A percentile compares a stretch with the other conserved stretches of the same genome.
These are phyloP conservation scores for Trichoderma pleuroti DNA, from an alignment of 2,329 filamentous ascomycete genomes.

Conservation along the genomic window DNA sequence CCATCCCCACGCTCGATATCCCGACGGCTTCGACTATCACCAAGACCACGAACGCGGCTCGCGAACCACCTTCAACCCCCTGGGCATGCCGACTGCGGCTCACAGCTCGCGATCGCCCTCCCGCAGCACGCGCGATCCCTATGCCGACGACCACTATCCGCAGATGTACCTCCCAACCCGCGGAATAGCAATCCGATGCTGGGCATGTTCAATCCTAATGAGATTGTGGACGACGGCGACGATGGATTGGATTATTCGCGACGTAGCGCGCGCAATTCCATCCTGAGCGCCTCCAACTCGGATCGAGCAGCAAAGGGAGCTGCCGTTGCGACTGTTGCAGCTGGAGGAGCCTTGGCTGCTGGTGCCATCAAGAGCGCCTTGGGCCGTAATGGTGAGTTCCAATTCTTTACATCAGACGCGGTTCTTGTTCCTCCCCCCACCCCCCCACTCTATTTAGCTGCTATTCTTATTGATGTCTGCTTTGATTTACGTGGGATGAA, in stretches of 20 bases:
- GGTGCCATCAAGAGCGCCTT: conserved; percentile 32
- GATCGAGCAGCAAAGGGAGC: conserved; percentile 28
- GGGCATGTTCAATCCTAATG: conserved; percentile 68
- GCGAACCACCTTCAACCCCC: conserved; percentile 42
- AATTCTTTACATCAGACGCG: neutral
- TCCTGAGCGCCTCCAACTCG: conserved; percentile 54
- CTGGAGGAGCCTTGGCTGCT: conserved; percentile 43
- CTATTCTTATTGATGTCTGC: neutral
- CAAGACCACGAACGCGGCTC: conserved; percentile 25
- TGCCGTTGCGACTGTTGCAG: conserved; percentile 35
- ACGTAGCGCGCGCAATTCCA: conserved; percentile 49
- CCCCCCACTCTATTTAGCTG: neutral
- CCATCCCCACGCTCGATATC: conserved; percentile 35
- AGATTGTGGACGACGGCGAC: conserved; percentile 83
- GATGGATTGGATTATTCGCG: conserved; percentile 65
- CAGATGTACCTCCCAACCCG: conserved; percentile 49
- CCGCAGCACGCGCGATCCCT: conserved; percentile 50
- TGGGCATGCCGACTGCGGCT: conserved; percentile 33
- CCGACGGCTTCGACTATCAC: conserved; percentile 12
- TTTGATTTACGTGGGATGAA: neutral
- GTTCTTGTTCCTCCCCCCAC: neutral
- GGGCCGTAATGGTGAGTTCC: conserved; percentile 28
- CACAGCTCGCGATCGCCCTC: conserved; percentile 41
- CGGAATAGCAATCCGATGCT: conserved; percentile 47
- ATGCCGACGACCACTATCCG: conserved; percentile 65